Conservation (phyloP, 140 eudicot genomes). For the Anethum foeniculum region DNA sequence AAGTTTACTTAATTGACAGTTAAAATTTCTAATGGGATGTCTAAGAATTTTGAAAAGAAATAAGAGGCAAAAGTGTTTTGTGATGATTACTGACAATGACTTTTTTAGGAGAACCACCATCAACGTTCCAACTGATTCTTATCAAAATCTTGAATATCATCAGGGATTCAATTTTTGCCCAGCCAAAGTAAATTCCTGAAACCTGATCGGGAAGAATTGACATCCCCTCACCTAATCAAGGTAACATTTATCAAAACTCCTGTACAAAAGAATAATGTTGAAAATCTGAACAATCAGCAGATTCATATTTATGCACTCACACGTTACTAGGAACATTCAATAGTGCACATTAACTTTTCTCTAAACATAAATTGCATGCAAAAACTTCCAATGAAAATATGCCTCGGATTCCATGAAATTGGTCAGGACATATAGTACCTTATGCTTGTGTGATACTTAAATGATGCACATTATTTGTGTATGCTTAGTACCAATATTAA, state of each 20-base stretch:
- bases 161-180: slow-evolving; percentile 40
- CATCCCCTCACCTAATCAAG: slow-evolving; percentile 29
- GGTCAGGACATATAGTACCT: too few relatives aligned
- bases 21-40: neutral
- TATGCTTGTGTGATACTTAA: too few relatives aligned
- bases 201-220: slow-evolving; percentile 57
- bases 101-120: slow-evolving; percentile 26
- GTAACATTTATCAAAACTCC: neutral
- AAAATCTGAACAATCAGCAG: neutral
- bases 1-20: neutral
- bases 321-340: neutral
- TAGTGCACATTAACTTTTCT: neutral
- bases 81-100: slow-evolving; percentile 36
- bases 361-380: neutral
- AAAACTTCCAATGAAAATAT: neutral
- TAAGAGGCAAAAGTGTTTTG: neutral
- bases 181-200: slow-evolving; percentile 62
- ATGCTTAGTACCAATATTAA: too few relatives aligned
- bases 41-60: neutral
- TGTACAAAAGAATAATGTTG: neutral
- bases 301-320: neutral
- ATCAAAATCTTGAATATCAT: slow-evolving; percentile 38
- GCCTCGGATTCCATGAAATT: neutral
- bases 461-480: too few relatives aligned
- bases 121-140: slow-evolving; percentile 42